phyloP scores from a whole-genome alignment of 164 flowering plant species.

The Protea cynaroides region DNA sequence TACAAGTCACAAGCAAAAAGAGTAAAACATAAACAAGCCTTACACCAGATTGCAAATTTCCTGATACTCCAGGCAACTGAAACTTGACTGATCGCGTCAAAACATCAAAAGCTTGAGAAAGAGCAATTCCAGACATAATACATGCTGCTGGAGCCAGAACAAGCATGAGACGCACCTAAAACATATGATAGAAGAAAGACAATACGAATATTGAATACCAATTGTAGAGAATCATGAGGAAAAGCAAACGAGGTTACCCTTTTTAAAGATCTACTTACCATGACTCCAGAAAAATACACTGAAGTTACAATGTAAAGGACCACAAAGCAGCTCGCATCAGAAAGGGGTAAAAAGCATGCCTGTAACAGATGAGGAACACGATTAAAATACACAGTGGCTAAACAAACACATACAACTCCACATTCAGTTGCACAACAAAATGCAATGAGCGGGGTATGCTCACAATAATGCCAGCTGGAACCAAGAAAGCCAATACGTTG shows the following conservation, averaged over 20 bases:
- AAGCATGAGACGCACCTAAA: conserved; percentile 96
- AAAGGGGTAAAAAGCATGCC: conserved; percentile 91
- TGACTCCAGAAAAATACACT: conserved; percentile 98
- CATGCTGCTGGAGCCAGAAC: conserved; percentile 99
- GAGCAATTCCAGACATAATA: conserved; percentile 96
- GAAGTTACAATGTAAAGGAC: conserved; percentile 88
- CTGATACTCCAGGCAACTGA: conserved; percentile 44
- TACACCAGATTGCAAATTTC: conserved; percentile 37
- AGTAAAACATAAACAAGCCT: conserved; percentile 17
- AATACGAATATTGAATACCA: not conserved
- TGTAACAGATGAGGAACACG: conserved; percentile 25
- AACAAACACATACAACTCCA: not conserved
- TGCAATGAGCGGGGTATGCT: conserved; percentile 24
- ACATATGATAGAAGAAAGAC: conserved; percentile 11
- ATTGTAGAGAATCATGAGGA: not conserved
- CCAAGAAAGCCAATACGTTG: conserved; percentile 95
- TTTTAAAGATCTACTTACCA: conserved; percentile 46
- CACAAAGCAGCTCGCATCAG: conserved; percentile 98
- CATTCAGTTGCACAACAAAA: not conserved
- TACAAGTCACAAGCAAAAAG: not conserved
- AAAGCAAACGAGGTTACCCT: not conserved
- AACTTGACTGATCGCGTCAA: conserved; percentile 84
- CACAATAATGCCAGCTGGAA: conserved; percentile 98
- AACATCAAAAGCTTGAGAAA: conserved; percentile 87
- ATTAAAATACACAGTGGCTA: not conserved